Evolutionary conservation across 805 yeast species (phyloP).

Genomic region (Diddensiella transvaalensis): DNA sequence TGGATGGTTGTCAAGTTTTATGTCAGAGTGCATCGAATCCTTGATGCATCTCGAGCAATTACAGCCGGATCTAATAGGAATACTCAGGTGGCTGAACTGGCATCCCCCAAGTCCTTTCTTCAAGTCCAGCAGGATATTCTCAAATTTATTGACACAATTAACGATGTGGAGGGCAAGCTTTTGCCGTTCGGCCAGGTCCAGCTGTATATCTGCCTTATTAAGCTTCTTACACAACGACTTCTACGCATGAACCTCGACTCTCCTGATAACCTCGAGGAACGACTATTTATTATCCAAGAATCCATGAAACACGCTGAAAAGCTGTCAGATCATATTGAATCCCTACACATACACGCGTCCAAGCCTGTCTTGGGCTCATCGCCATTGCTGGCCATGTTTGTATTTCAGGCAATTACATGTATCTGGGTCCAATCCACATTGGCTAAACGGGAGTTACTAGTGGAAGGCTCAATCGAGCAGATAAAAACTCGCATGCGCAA

Average conservation of each 20-base stretch:
- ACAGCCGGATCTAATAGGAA: background rate
- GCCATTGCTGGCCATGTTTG: constrained; percentile 1
- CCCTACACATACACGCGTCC: background rate
- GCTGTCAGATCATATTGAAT: background rate
- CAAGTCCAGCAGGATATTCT: constrained; percentile 1
- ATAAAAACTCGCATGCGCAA: background rate
- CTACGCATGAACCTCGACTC: background rate
- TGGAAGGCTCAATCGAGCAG: background rate
- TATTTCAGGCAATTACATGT: constrained; percentile 3
- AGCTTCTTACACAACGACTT: constrained; percentile 9
- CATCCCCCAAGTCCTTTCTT: background rate
- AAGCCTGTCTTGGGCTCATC: background rate
- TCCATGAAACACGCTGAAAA: background rate
- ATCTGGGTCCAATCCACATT: constrained; percentile 1
- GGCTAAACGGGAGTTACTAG: background rate
- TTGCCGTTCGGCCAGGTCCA: constrained; percentile 12
- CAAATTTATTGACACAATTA: constrained; percentile 7
- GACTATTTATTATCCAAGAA: background rate
- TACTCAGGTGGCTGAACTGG: no score
- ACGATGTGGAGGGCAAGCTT: constrained; percentile 7
- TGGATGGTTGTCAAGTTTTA: background rate
- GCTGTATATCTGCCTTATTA: constrained; percentile 6
- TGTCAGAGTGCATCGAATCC: background rate
- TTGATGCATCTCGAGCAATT: background rate
- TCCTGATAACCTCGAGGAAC: background rate